These are phyloP conservation scores for Petunia secreta DNA, from an alignment of 257 asterid species.

Conservation along the genomic window DNA sequence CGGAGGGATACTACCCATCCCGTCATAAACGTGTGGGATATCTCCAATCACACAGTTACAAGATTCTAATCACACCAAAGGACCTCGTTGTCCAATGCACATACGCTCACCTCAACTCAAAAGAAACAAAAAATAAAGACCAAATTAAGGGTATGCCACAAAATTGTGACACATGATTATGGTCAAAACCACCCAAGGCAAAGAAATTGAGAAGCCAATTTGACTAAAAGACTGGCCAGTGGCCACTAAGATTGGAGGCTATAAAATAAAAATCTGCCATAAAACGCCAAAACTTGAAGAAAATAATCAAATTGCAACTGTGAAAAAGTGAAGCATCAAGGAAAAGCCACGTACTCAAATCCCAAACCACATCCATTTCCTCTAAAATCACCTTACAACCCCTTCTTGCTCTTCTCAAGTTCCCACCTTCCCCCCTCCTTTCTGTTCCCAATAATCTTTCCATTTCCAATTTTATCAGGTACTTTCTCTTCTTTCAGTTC, in stretches of 20 bases:
- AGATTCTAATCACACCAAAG: no score
- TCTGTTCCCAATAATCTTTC: constrained; percentile 1
- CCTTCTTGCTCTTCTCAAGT: constrained; percentile 26
- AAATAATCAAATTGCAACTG: constrained; percentile 33
- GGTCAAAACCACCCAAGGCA: not conserved
- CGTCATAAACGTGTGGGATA: no score
- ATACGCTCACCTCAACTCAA: no score
- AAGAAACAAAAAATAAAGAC: no score
- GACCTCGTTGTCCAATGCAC: no score
- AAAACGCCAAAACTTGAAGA: constrained; percentile 24
- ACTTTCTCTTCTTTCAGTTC: not conserved
- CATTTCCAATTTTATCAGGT: constrained; percentile 18
- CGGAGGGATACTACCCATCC: no score
- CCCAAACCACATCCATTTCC: constrained; percentile 65
- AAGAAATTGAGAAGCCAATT: constrained; percentile 8
- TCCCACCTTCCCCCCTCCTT: constrained; percentile 3
- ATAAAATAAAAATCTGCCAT: constrained; percentile 15
- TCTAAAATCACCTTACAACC: constrained; percentile 41
- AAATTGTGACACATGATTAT: not conserved
- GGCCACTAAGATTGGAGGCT: not conserved
- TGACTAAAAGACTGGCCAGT: not conserved
- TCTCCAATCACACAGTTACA: no score
- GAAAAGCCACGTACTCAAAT: constrained; percentile 59
- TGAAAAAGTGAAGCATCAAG: constrained; percentile 27
- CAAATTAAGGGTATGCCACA: not conserved